Evolutionary conservation across 139 green algal species (phyloP), one percentile per base, ranked within the genome.

Genomic region (Micractinium sp.): DNA sequence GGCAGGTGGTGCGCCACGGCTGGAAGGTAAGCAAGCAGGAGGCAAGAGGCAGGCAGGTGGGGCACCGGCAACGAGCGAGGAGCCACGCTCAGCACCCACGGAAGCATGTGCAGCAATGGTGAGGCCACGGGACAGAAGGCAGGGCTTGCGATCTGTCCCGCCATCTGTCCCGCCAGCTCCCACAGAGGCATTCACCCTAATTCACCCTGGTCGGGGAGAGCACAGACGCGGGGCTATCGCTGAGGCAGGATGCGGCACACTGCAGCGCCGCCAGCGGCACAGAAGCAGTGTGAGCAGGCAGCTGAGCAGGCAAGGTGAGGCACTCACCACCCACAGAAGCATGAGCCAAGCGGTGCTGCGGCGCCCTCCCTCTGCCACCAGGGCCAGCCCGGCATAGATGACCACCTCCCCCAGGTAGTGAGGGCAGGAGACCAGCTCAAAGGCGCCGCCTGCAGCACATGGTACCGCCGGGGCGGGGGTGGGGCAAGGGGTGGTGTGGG

Each of bases 361-460:
- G 5, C 47, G 33, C 22, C 39, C 41, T 3, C 56, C 47, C 13
- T 36, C 13, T 31, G 92, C 31, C 29, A 96, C 12, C 47, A 90
- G 74, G 27, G 78, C 71, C 66, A 98, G 90, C 23, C 94, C 95
- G 7, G 35, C 36, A 88, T 98, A 98, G 60, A 98, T 95, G 13
- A 98, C 79, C 20, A 98, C 94, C 89, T 98, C 96, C 13, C 85
- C 96, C 25, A 97, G 91, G 89, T 98, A 98, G 90, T 98, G 96
- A 0, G 96, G 96, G 78, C 96, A 97, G 12, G 94, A 96, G 61
- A 98, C 93, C 81, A 91, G 88, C 90, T 95, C 91, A 92, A 98
- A 98, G 16, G 86, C 27, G 39, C 94, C 93, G 22, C 95, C 95
- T 93, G 66, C 39, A 91, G 23, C 1, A 91, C 41, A 35, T 7